phyloP scores from a whole-genome alignment of 805 yeast species.

The Cyberlindnera subsufficiens region DNA sequence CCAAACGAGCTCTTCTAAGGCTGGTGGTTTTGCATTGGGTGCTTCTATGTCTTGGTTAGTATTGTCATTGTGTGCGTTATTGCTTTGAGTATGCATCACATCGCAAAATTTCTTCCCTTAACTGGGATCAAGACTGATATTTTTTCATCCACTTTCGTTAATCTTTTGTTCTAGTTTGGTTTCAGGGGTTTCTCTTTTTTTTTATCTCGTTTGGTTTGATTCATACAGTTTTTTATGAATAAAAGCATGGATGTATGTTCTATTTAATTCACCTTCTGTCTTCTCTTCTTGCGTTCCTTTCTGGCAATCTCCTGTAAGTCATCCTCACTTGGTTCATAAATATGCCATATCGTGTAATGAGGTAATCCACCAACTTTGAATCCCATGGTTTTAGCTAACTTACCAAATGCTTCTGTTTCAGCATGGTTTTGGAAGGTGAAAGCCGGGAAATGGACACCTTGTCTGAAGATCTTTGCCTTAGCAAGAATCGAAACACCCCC shows the following conservation, averaged over 20 bases:
- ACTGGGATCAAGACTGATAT: too few species aligned
- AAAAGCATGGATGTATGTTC: not conserved
- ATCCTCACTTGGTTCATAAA: conserved; percentile 84
- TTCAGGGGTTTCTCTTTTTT: too few species aligned
- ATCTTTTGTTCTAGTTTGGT: too few species aligned
- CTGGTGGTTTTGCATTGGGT: too few species aligned
- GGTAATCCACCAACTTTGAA: conserved; percentile 83
- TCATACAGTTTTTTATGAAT: conserved; percentile 1
- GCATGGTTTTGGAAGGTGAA: conserved; percentile 82
- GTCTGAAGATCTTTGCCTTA: conserved; percentile 66
- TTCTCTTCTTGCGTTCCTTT: conserved; percentile 61
- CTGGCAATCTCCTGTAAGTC: conserved; percentile 66
- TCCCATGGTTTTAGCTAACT: conserved; percentile 74
- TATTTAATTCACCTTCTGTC: conserved; percentile 18
- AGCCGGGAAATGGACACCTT: conserved; percentile 81
- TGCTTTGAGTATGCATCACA: too few species aligned
- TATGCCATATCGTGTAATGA: conserved; percentile 87
- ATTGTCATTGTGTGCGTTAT: too few species aligned
- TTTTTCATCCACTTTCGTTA: too few species aligned
- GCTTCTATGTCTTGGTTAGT: too few species aligned
- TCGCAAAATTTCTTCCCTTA: too few species aligned
- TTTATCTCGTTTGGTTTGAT: too few species aligned
- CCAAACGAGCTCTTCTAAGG: too few species aligned
- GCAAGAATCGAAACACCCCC: conserved; percentile 84
- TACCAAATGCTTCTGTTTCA: conserved; percentile 84